Conservation (phyloP, 345 rosid species). For the Pistacia atlantica region DNA sequence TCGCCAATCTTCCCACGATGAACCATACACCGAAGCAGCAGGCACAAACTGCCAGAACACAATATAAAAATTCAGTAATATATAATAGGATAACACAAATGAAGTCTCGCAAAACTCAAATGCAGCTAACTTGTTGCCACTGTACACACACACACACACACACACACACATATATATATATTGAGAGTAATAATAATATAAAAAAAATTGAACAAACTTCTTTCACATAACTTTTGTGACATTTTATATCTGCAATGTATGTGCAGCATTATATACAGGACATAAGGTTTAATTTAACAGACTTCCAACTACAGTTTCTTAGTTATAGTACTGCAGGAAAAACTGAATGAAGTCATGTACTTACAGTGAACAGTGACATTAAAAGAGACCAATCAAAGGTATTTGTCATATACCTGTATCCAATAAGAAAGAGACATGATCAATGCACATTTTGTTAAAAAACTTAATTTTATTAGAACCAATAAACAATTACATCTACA, state of each 20-base stretch:
- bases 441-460: constrained; percentile 5
- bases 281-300: neutral
- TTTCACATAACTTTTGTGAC: neutral
- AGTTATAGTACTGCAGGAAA: neutral
- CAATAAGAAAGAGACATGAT: constrained; percentile 23
- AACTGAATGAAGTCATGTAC: constrained; percentile 15
- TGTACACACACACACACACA: neutral
- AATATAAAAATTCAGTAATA: constrained; percentile 7
- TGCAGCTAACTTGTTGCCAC: neutral
- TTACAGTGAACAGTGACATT: constrained; percentile 84
- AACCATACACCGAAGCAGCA: constrained; percentile 69
- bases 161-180: neutral
- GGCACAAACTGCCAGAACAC: constrained; percentile 65
- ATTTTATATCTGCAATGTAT: neutral
- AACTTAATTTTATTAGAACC: neutral
- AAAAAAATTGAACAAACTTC: neutral
- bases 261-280: neutral
- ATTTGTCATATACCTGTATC: constrained; percentile 54
- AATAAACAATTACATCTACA: neutral
- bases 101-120: neutral
- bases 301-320: neutral
- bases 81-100: neutral
- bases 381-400: constrained; percentile 75
- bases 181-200: too few species aligned
- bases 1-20: constrained; percentile 76